Base-by-base conservation (phyloP, 2,329 filamentous ascomycete species). In the Ambrosiella cleistominuta region DNA sequence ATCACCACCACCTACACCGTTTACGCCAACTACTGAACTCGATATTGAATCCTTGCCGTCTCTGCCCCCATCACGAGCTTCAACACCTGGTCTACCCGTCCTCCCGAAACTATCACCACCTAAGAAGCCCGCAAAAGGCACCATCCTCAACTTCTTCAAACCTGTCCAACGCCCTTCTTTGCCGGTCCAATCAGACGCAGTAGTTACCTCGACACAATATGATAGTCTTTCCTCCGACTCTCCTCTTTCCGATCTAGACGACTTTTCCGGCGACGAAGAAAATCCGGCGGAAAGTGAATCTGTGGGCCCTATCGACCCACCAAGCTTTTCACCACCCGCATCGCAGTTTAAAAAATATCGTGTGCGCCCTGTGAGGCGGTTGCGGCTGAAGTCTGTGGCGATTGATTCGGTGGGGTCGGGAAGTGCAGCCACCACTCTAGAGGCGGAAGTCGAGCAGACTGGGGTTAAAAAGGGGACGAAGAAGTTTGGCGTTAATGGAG, bases 91-190 rank as follows among this genome's bases (percentile, higher is more conserved):
- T 13, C 15, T 53, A 7, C 53, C 60, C 11, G 36, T 8, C 11
- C 39, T 40, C 40, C 8, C 44, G 4, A 17, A 27, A 27, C 7
- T 35, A 9, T 52, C 56, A n/a, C 7, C 15, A 1, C 4, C 39
- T 1, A 60, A 54, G 35, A 52, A 50, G 7, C 27, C 52, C 2
- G 11, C 8, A 7, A 71, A 68, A 55, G 65, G 66, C 0, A 72
- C 71, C 0, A 74, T 74, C 5, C 61, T 73, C 53, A 69, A 63
- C 57, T 74, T 73, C 60, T 74, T 74, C 62, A 70, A 69, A 42
- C 71, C 68, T 1, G n/a, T 68, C 12, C 56, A 63, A 15, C 53
- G 37, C 9, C 53, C n/a, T 8, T 56, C 54, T 7, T 57, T 54
- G 6, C 57, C 57, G 7, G 15, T 54, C 11, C 52, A 36, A 53